Conservation (phyloP, 1,284 basidiomycete species). For the Apiotrichum veenhuisii region DNA sequence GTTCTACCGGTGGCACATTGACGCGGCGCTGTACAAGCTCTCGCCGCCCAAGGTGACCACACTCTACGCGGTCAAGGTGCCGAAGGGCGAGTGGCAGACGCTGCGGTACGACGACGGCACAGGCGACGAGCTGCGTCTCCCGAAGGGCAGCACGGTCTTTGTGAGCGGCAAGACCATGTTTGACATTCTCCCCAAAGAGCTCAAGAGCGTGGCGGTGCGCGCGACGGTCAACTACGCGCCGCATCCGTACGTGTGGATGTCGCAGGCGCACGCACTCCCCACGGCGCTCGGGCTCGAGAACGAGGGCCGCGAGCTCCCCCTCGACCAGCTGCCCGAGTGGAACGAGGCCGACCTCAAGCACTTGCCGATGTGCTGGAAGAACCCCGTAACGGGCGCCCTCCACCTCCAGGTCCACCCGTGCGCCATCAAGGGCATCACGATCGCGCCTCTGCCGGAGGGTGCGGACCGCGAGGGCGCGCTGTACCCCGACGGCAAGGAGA, state of each 20-base stretch:
- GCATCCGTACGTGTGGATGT: slow-evolving; percentile 83
- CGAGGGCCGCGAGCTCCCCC: slow-evolving; percentile 65
- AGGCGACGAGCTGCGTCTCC: slow-evolving; percentile 73
- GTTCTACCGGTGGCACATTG: slow-evolving; percentile 92
- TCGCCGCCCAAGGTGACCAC: slow-evolving; percentile 86
- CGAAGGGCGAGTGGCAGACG: slow-evolving; percentile 63
- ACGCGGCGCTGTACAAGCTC: slow-evolving; percentile 83
- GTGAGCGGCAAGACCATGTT: slow-evolving; percentile 76
- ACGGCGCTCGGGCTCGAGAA: slow-evolving; percentile 74
- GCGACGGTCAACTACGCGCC: slow-evolving; percentile 66
- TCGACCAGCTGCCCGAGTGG: slow-evolving; percentile 67
- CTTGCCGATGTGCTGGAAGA: slow-evolving; percentile 75
- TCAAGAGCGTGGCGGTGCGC: slow-evolving; percentile 80
- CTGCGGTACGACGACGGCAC: slow-evolving; percentile 85
- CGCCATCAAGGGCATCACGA: slow-evolving; percentile 57
- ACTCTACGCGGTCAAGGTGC: slow-evolving; percentile 74
- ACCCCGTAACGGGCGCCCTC: slow-evolving; percentile 67
- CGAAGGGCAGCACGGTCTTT: slow-evolving; percentile 80
- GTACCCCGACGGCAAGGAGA: slow-evolving; percentile 68
- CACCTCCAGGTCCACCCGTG: slow-evolving; percentile 76
- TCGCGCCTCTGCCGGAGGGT: slow-evolving; percentile 63
- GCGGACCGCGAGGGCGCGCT: slow-evolving; percentile 50
- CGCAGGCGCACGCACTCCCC: slow-evolving; percentile 63
- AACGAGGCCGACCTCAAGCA: slow-evolving; percentile 66
- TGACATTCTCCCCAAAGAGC: slow-evolving; percentile 65